Evolutionary conservation across 2,329 filamentous ascomycete species (phyloP).

Genomic region (Botrytis deweyae): DNA sequence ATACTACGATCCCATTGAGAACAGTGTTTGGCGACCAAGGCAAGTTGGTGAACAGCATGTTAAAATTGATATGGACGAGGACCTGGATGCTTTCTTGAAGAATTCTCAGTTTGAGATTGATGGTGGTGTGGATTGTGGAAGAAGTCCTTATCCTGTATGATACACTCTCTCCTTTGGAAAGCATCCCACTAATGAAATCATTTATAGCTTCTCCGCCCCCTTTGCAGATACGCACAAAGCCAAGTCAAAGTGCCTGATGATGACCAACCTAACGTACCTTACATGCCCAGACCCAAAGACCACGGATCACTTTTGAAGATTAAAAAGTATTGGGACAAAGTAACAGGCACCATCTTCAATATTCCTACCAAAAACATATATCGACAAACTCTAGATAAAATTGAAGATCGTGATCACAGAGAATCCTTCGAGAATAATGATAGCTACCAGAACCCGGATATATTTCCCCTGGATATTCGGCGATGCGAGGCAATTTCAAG

Average conservation of each 20-base stretch:
- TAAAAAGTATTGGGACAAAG: conserved; percentile 35
- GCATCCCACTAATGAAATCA: neutral
- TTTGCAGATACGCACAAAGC: conserved; percentile 26
- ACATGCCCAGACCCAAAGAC: neutral
- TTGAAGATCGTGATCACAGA: neutral
- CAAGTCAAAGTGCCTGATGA: neutral
- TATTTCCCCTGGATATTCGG: conserved; percentile 37
- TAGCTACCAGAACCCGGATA: conserved; percentile 15
- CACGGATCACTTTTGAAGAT: conserved; percentile 5
- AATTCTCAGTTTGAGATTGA: conserved; percentile 27
- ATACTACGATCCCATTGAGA: conserved; percentile 28
- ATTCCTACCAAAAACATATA: conserved; percentile 28
- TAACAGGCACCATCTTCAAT: conserved; percentile 37
- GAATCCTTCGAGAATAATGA: neutral
- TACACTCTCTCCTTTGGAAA: neutral
- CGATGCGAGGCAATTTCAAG: conserved; percentile 20
- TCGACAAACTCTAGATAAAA: neutral
- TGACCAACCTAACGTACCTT: neutral
- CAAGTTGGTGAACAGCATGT: conserved; percentile 29
- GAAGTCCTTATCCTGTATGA: conserved; percentile 34
- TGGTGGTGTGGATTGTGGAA: conserved; percentile 37
- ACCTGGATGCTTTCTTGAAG: conserved; percentile 20
- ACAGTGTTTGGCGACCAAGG: conserved; percentile 36
- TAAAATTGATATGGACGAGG: conserved; percentile 30
- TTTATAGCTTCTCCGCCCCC: conserved; percentile 24